Evolutionary conservation across 371 early-diverging fungal genomes (phyloP).

Genomic region (Mucor sp.): DNA sequence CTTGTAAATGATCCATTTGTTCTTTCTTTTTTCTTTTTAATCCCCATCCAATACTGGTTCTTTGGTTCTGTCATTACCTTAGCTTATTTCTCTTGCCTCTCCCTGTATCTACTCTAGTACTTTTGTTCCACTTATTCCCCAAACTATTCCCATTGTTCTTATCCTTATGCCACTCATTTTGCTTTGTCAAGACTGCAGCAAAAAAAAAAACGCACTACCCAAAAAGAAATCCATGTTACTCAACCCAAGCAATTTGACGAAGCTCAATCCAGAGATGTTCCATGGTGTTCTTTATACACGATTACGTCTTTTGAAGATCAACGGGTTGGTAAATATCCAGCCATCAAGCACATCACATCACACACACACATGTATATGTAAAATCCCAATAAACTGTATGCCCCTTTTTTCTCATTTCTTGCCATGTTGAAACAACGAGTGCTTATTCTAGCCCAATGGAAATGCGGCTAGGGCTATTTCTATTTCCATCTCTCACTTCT

Average conservation of each 20-base stretch:
- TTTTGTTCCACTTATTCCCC: background rate
- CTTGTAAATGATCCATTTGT: background rate
- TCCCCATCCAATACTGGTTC: slow-evolving; percentile 8
- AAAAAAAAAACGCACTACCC: background rate
- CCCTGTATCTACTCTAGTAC: background rate
- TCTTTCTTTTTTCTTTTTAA: background rate
- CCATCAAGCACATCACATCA: background rate
- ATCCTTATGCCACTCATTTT: slow-evolving; percentile 1
- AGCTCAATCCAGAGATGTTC: background rate
- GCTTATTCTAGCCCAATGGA: background rate
- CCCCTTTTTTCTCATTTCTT: background rate
- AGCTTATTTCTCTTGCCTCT: background rate
- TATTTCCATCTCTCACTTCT: background rate
- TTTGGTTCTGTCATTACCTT: slow-evolving; percentile 4
- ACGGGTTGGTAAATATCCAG: background rate
- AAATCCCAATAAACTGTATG: background rate
- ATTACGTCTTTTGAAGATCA: background rate
- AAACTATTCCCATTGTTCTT: background rate
- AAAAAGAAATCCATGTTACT: background rate
- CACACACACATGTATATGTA: background rate
- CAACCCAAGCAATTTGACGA: background rate
- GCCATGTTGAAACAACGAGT: background rate
- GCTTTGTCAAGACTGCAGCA: background rate
- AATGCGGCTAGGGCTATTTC: background rate
- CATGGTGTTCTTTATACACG: background rate